Conservation (phyloP, 2,329 filamentous ascomycete genomes). For the Pseudogymnoascus pannorum region DNA sequence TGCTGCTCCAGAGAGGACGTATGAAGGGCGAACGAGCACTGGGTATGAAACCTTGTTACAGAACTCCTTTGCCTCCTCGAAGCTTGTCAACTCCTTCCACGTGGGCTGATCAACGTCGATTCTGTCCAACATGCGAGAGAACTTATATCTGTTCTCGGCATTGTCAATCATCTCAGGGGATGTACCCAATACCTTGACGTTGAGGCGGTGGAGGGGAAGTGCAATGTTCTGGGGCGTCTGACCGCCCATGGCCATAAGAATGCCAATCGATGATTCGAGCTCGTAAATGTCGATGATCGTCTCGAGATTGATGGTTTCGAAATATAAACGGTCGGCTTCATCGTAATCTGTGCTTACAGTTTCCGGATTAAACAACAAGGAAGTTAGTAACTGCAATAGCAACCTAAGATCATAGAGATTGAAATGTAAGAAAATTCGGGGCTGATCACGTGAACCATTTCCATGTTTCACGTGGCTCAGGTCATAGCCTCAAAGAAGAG, state of each 20-base stretch:
- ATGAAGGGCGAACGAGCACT: constrained; percentile 89
- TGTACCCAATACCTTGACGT: constrained; percentile 88
- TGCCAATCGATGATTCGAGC: constrained; percentile 72
- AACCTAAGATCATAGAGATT: constrained; percentile 13
- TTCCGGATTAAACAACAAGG: constrained; percentile 65
- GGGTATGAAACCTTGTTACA: constrained; percentile 86
- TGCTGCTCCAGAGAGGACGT: constrained; percentile 91
- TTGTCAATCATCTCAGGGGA: constrained; percentile 98
- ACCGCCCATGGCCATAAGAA: constrained; percentile 92
- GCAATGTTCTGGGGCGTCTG: constrained; percentile 98
- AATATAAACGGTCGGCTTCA: constrained; percentile 89
- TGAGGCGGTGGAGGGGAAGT: constrained; percentile 76
- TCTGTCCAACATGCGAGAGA: constrained; percentile 93
- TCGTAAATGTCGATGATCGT: constrained; percentile 91
- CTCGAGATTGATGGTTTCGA: constrained; percentile 90
- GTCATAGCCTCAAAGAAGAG: background rate
- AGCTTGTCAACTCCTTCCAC: constrained; percentile 96
- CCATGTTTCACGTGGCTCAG: background rate
- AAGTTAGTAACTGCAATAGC: background rate
- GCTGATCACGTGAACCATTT: background rate
- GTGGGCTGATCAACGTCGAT: constrained; percentile 93
- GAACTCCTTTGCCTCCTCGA: constrained; percentile 81
- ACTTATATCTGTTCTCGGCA: constrained; percentile 97
- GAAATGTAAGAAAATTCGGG: background rate
- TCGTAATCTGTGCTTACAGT: constrained; percentile 89